phyloP scores from a whole-genome alignment of 2,329 filamentous ascomycete species.

The Penicillium thymicola region DNA sequence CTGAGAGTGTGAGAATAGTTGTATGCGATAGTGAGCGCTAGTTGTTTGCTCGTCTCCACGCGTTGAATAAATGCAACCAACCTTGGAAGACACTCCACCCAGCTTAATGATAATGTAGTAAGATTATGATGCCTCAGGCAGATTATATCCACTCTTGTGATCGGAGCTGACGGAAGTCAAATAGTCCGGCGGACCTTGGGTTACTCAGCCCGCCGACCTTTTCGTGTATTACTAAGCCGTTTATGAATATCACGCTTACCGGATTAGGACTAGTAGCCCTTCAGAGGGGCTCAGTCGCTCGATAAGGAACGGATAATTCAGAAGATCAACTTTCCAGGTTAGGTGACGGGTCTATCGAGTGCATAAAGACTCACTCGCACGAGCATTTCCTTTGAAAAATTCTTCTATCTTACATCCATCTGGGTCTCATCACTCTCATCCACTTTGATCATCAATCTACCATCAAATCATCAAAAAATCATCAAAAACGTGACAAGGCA shows the following conservation, averaged over 20 bases:
- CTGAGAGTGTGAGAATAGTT: slow-evolving; percentile 9
- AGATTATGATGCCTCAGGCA: slow-evolving; percentile 17
- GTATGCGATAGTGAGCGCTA: not conserved
- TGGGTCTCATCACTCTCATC: not conserved
- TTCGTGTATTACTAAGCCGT: not conserved
- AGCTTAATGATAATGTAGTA: slow-evolving; percentile 25
- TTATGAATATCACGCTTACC: not conserved
- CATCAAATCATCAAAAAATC: not conserved
- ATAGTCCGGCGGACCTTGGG: not conserved
- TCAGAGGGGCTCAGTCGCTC: slow-evolving; percentile 5
- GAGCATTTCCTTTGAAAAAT: not conserved
- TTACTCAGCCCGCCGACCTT: not conserved
- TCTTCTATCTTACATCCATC: not conserved
- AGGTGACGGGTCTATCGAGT: not conserved
- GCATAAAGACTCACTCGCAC: slow-evolving; percentile 1
- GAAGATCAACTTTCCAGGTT: not conserved
- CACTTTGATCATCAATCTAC: not conserved
- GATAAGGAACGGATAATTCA: slow-evolving; percentile 5
- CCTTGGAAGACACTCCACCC: not conserved
- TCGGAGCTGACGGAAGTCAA: not conserved
- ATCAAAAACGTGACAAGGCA: slow-evolving; percentile 1
- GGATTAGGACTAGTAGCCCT: not conserved
- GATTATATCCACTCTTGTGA: not conserved
- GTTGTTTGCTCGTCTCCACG: not conserved
- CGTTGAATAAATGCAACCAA: slow-evolving; percentile 1